Base-by-base conservation (phyloP, 805 yeast species). In the Kazachstania martiniae region DNA sequence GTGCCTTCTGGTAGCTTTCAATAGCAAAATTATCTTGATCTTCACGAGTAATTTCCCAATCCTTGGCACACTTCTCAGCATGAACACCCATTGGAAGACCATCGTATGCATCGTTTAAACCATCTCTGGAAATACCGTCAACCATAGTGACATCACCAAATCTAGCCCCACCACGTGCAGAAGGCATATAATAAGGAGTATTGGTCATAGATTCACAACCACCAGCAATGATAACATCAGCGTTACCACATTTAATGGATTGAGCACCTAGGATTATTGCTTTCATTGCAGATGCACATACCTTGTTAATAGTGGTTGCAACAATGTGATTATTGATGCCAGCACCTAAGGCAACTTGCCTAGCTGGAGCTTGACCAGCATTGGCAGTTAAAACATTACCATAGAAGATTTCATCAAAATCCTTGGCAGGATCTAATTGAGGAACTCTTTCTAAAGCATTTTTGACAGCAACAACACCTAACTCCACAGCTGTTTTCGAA, bases 181-280 rank as follows among this genome's bases (percentile, higher is more conserved):
- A 56, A 37, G 94, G 91, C 35, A 84, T 53, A 58, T 89, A 89
- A 70, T 87, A 89, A 34, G 98, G 98, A 22, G 87, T 74, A 57
- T 91, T 89, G 38, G 95, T 68, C 98, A 91, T 89, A 37, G 94
- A 80, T 65, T 91, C 98, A 46, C 95, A 91, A 55, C 98, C 98
- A 46, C 97, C 98, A 21, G 91, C 93, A 44, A 91, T 81, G 28
- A 91, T 91, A 38, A 91, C 77, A 52, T 87, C 95, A 35, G 95
- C 94, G 42, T 70, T 67, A 34, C 97, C 96, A 43, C 91, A 72
- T 53, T 81, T 60, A 47, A 89, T 87, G 33, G 87, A 66, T 65
- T 87, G 97, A 25, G 96, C 86, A 41, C 83, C 98, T 38, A 82
- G 61, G 49, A 87, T 85, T 50, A 86, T 75, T 27, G 96, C 74